Conservation (phyloP, 805 yeast species). For the Schwanniomyces yamadae region DNA sequence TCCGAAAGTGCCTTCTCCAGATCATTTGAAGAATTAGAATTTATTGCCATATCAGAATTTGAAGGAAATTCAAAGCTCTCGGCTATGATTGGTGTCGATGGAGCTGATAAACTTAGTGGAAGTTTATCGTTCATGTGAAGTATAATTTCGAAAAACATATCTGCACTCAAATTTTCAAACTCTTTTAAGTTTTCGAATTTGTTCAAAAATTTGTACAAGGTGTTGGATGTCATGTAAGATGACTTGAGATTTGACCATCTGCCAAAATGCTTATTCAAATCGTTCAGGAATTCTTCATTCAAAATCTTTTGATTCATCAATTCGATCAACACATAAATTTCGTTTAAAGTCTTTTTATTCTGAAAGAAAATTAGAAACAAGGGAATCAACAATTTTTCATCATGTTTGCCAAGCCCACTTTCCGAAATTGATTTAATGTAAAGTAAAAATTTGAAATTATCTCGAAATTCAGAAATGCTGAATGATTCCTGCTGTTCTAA, state of each 20-base stretch:
- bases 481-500: constrained; percentile 9
- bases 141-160: constrained; percentile 31
- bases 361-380: constrained; percentile 31
- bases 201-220: constrained; percentile 21
- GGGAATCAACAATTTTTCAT: constrained; percentile 41
- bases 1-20: constrained; percentile 1
- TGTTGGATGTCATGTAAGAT: constrained; percentile 16
- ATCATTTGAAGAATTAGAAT: neutral
- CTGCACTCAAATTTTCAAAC: constrained; percentile 32
- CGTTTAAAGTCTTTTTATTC: constrained; percentile 17
- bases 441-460: constrained; percentile 29
- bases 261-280: constrained; percentile 24
- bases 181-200: constrained; percentile 26
- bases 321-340: constrained; percentile 31
- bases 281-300: constrained; percentile 23
- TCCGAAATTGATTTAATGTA: constrained; percentile 39
- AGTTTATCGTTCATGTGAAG: constrained; percentile 40
- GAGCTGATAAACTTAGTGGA: constrained; percentile 45
- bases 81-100: constrained; percentile 36
- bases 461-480: constrained; percentile 15
- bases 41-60: neutral
- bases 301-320: constrained; percentile 34
- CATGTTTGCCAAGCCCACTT: constrained; percentile 37
- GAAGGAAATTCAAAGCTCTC: constrained; percentile 3
- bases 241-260: constrained; percentile 27